Conservation (phyloP, 306 rosid species). For the Lablab purpureus region DNA sequence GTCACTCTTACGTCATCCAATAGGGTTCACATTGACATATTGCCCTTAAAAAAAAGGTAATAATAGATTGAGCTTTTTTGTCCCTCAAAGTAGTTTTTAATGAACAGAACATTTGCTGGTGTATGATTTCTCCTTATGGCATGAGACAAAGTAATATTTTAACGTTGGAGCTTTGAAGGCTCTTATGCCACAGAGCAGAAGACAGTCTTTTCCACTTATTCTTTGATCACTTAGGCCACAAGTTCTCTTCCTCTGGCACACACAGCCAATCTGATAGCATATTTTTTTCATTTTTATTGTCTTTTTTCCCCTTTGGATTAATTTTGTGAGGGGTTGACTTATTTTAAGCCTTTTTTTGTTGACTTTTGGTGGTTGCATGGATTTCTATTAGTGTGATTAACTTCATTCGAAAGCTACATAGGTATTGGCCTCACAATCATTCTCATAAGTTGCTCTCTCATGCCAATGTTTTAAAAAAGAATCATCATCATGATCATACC, state of each 20-base stretch:
- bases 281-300: conserved; percentile 21
- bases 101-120: background rate
- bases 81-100: background rate
- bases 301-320: conserved; percentile 24
- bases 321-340: conserved; percentile 48
- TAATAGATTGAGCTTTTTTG: background rate
- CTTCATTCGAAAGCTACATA: conserved; percentile 53
- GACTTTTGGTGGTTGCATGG: conserved; percentile 55
- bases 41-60: background rate
- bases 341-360: conserved; percentile 39
- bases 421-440: conserved; percentile 50
- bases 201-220: conserved; percentile 14
- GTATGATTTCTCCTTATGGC: too few species aligned
- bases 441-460: conserved; percentile 41
- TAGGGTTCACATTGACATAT: background rate
- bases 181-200: conserved; percentile 14
- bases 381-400: conserved; percentile 43
- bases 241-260: conserved; percentile 38
- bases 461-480: background rate
- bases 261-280: conserved; percentile 10
- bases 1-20: conserved; percentile 31
- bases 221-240: conserved; percentile 38
- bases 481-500: conserved; percentile 43
- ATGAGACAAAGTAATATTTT: background rate
- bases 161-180: background rate